Percentiles rank a stretch among this genome's conserved stretches.
Conservation (phyloP, 1,139 yeast genomes). For the Sugiyamaella japonica region DNA sequence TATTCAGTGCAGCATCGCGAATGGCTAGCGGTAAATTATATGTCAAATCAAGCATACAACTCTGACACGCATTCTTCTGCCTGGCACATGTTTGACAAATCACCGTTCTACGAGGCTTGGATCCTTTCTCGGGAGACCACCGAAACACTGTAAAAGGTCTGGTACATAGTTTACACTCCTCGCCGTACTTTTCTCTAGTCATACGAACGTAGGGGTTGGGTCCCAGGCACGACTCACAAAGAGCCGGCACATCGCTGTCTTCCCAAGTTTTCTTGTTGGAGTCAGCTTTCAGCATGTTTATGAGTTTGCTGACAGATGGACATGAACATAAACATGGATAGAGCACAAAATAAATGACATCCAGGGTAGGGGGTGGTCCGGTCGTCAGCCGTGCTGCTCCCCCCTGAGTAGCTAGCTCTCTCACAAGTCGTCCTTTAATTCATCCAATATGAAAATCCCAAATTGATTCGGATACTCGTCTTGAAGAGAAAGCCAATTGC, state of each 20-base stretch:
- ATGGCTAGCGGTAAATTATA: constrained; percentile 77
- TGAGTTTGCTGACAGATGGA: not conserved
- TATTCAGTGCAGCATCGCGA: constrained; percentile 76
- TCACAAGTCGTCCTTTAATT: constrained; percentile 1
- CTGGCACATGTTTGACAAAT: constrained; percentile 79
- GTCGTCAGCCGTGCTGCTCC: not conserved
- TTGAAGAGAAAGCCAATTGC: constrained; percentile 23
- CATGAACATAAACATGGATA: too few relatives aligned
- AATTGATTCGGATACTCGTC: constrained; percentile 4
- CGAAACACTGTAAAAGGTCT: constrained; percentile 79
- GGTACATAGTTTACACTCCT: constrained; percentile 67
- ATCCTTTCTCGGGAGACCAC: constrained; percentile 52
- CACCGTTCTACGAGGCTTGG: constrained; percentile 33
- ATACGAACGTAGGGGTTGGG: constrained; percentile 62
- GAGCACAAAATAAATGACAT: too few relatives aligned
- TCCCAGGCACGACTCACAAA: constrained; percentile 77
- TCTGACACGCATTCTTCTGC: constrained; percentile 80
- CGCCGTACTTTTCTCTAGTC: constrained; percentile 72
- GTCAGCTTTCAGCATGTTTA: constrained; percentile 33
- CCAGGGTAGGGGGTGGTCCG: not conserved
- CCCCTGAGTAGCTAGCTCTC: not conserved
- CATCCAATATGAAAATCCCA: constrained; percentile 8
- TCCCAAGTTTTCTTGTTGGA: constrained; percentile 42
- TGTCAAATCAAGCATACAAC: constrained; percentile 78
- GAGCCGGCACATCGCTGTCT: constrained; percentile 53